Conservation (phyloP, 768 basidiomycete genomes). For the Trametes meyenii region DNA sequence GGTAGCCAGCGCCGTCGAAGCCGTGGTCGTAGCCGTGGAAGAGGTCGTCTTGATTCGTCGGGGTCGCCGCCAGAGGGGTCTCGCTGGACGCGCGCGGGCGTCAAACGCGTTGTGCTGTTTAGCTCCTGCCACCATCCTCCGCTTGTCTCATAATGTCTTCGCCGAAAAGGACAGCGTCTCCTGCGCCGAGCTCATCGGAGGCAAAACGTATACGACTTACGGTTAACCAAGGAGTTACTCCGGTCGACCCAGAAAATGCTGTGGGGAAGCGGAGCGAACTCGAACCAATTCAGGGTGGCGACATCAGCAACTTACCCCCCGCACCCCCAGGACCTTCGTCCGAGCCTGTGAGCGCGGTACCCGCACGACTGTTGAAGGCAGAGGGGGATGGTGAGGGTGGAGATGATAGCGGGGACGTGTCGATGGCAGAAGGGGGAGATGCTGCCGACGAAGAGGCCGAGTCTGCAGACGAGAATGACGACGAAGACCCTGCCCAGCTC, state of each 20-base stretch:
- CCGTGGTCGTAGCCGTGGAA: background rate
- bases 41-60: background rate
- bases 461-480: slow-evolving; percentile 80
- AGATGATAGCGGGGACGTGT: slow-evolving; percentile 73
- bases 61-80: background rate
- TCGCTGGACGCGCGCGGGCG: slow-evolving; percentile 1
- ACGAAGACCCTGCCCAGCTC: slow-evolving; percentile 82
- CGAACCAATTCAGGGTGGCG: slow-evolving; percentile 78
- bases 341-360: slow-evolving; percentile 36
- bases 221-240: slow-evolving; percentile 62
- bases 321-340: slow-evolving; percentile 38
- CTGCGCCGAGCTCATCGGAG: slow-evolving; percentile 36
- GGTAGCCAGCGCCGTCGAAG: background rate
- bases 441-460: slow-evolving; percentile 82
- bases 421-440: slow-evolving; percentile 79
- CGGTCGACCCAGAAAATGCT: slow-evolving; percentile 79
- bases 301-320: slow-evolving; percentile 72
- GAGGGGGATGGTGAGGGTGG: slow-evolving; percentile 65
- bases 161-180: slow-evolving; percentile 42
- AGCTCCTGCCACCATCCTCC: slow-evolving; percentile 7
- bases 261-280: slow-evolving; percentile 87
- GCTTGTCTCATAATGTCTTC: slow-evolving; percentile 31
- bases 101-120: slow-evolving; percentile 4
- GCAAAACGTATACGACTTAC: slow-evolving; percentile 40
- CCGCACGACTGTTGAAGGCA: slow-evolving; percentile 42